phyloP scores from a whole-genome alignment of 345 rosid species.

The Bruguiera gymnorhiza region DNA sequence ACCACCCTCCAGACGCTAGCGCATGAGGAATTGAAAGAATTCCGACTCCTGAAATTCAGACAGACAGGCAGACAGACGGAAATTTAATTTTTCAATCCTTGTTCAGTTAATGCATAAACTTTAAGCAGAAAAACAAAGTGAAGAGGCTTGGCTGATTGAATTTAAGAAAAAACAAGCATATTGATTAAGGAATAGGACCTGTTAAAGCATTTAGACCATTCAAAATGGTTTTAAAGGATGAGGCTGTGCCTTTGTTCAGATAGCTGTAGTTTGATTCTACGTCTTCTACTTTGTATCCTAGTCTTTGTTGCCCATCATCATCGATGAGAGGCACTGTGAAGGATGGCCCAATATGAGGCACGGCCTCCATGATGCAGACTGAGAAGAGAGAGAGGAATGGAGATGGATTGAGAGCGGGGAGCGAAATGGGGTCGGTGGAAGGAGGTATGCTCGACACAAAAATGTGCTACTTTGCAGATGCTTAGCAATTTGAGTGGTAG shows the following conservation, averaged over 20 bases:
- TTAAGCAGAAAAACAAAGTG: neutral
- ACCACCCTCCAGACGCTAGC: conserved; percentile 90
- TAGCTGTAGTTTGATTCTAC: conserved; percentile 22
- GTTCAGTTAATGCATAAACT: neutral
- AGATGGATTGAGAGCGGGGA: neutral
- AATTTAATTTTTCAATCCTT: neutral
- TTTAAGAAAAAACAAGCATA: neutral
- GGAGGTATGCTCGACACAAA: neutral
- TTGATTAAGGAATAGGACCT: conserved; percentile 34
- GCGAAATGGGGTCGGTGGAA: neutral
- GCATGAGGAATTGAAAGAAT: conserved; percentile 83
- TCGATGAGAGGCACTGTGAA: conserved; percentile 21
- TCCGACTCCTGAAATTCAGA: conserved; percentile 62
- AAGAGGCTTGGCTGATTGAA: too few species aligned
- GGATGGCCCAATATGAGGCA: neutral
- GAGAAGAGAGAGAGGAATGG: too few species aligned
- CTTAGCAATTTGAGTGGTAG: too few species aligned
- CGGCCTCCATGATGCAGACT: conserved; percentile 4
- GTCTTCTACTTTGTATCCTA: conserved; percentile 22
- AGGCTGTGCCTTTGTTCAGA: conserved; percentile 23
- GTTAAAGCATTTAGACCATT: conserved; percentile 67
- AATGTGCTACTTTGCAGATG: neutral
- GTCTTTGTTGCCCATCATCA: conserved; percentile 8
- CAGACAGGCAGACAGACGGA: neutral
- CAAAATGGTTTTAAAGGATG: conserved; percentile 55